These are phyloP conservation scores for Sugiyamaella japonica DNA, from an alignment of 1,139 yeast species.

Conservation along the genomic window DNA sequence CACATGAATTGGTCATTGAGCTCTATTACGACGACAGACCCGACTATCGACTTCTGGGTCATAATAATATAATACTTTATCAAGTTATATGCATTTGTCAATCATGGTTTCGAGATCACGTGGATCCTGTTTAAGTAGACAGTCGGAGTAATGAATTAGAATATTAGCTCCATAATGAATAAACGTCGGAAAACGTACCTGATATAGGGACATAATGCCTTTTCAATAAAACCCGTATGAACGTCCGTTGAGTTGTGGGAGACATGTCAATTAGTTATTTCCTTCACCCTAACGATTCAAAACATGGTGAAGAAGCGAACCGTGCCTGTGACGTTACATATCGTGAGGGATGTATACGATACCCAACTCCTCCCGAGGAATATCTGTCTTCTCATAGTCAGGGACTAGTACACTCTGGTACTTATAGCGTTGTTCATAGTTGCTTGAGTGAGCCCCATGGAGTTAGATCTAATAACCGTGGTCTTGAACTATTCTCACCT, in stretches of 20 bases:
- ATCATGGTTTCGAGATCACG: neutral
- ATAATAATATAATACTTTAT: no score
- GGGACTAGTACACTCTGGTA: neutral
- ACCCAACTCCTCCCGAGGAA: slow-evolving; percentile 14
- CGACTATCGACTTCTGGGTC: no score
- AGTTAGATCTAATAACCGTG: neutral
- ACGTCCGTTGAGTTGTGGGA: no score
- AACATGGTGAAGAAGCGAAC: slow-evolving; percentile 8
- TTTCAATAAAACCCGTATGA: neutral
- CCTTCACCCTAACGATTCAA: slow-evolving; percentile 9
- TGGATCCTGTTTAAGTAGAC: neutral
- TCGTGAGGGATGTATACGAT: slow-evolving; percentile 13
- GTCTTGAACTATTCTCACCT: neutral
- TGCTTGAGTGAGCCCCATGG: neutral
- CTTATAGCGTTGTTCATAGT: neutral
- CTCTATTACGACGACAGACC: no score
- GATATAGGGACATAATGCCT: neutral
- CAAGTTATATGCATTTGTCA: no score
- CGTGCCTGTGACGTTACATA: slow-evolving; percentile 7
- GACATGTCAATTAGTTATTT: slow-evolving; percentile 14
- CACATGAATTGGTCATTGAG: no score
- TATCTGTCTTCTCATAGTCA: neutral
- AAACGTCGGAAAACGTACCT: no score
- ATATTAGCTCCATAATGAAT: no score
- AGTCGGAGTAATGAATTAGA: no score